Base-by-base conservation (phyloP, 139 green algal species). In the Mychonastes homosphaera region DNA sequence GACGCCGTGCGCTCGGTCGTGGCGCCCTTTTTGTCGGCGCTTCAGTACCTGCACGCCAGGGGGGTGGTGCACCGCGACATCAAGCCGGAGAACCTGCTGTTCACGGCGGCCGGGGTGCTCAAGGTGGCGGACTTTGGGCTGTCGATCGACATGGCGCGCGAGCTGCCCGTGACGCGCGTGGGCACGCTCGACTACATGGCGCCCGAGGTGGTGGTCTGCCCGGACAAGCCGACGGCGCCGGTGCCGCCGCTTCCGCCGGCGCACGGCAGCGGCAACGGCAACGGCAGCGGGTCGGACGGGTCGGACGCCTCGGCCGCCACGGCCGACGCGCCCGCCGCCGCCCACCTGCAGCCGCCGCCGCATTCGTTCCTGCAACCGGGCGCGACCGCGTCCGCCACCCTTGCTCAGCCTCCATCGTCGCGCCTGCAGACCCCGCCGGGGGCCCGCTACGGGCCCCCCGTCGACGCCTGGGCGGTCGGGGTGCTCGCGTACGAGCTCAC, bases 21-120 rank as follows among this genome's bases (percentile, higher is more conserved):
- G 34, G 21, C 38, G 49, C 76, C 76, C 10, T 84, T 80, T 57
- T 56, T 84, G 38, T 68, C 47, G 13, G 75, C 79, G 2, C 64
- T 86, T 18, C 58, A 71, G 6, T 81, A 86, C 67, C 64, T 86
- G 29, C 79, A 86, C 51, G 36, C 27, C 26, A 55, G 52, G 40
- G 72, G 76, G 62, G 81, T 88, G 33, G 76, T 86, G 36, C 80
- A 88, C 62, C 49, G 79, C 8, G 80, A 88, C 47, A 82, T 88
- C 58, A 87, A 87, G 63, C 75, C 75, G 12, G 79, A 80, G 58
- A 77, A 76, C 53, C 56, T 76, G 43, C 49, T 82, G 38, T 71
- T 82, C 53, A 77, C 67, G 19, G 47, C 70, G 0, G 58, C 61
- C 6, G 70, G 70, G 6, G 64, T 73, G 24, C 67, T 82, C 8